Evolutionary conservation across 2,329 filamentous ascomycete species (phyloP).

Genomic region (Grosmannia huntii): DNA sequence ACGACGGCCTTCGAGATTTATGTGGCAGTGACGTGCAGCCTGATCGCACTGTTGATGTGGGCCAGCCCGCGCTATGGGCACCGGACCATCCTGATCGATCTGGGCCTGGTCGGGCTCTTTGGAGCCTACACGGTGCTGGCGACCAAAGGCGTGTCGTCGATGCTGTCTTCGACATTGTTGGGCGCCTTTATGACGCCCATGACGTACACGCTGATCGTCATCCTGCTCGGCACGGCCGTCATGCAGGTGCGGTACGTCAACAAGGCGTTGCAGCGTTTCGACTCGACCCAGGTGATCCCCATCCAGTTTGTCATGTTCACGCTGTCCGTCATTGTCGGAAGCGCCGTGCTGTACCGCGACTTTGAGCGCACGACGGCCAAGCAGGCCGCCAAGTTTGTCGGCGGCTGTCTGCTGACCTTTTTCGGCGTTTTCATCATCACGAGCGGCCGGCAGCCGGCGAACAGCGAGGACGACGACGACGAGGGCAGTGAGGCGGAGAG

Average conservation of each 20-base stretch:
- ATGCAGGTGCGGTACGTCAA: constrained; percentile 98
- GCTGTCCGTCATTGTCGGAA: constrained; percentile 86
- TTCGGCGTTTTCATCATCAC: constrained; percentile 96
- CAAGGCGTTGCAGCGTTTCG: constrained; percentile 73
- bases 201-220: constrained; percentile 70
- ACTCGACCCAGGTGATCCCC: constrained; percentile 95
- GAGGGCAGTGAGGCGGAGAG: constrained; percentile 41
- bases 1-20: constrained; percentile 87
- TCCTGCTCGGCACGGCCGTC: constrained; percentile 73
- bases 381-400: constrained; percentile 73
- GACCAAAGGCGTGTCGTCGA: constrained; percentile 90
- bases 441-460: constrained; percentile 53
- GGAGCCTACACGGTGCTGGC: constrained; percentile 94
- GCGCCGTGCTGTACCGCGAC: constrained; percentile 84
- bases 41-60: constrained; percentile 71
- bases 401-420: constrained; percentile 85
- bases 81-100: constrained; percentile 76
- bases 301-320: constrained; percentile 97
- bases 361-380: constrained; percentile 70
- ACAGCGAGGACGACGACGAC: constrained; percentile 43
- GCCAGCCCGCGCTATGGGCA: constrained; percentile 74
- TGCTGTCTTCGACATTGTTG: constrained; percentile 84
- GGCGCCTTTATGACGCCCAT: constrained; percentile 83
- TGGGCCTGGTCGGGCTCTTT: constrained; percentile 86
- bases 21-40: constrained; percentile 56